Conservation (phyloP, 495 filamentous ascomycete genomes). For the Neurospora sp. region DNA sequence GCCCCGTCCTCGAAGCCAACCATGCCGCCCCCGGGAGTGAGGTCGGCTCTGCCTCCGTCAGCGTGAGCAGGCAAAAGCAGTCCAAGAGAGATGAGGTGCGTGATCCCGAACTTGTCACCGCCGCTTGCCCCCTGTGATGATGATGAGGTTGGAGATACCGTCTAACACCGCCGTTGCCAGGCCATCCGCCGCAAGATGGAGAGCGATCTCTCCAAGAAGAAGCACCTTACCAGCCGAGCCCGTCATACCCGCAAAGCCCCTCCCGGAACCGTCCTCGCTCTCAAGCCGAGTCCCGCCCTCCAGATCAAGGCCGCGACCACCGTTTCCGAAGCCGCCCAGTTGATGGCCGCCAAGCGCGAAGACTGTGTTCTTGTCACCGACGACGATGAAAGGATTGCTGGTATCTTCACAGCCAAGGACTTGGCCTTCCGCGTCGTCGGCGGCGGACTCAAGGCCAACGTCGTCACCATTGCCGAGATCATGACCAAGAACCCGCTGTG, state of each 20-base stretch:
- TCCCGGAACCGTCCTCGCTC: constrained; percentile 86
- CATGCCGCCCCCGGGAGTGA: constrained; percentile 46
- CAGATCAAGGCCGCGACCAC: constrained; percentile 96
- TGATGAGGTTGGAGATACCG: constrained; percentile 6
- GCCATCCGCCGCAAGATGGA: constrained; percentile 95
- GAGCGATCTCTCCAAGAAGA: constrained; percentile 96
- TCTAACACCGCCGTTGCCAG: constrained; percentile 39
- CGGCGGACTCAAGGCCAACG: constrained; percentile 78
- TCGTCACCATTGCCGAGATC: constrained; percentile 90
- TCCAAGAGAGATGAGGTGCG: constrained; percentile 95
- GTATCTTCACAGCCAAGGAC: constrained; percentile 99
- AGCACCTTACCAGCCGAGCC: constrained; percentile 61
- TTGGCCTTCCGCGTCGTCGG: constrained; percentile 95
- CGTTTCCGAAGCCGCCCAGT: constrained; percentile 90
- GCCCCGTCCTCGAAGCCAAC: constrained; percentile 63
- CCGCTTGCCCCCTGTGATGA: background rate
- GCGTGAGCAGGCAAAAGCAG: constrained; percentile 85
- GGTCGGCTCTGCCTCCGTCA: constrained; percentile 63
- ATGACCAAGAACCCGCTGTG: constrained; percentile 99
- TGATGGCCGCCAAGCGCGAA: constrained; percentile 98
- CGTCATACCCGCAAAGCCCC: constrained; percentile 85
- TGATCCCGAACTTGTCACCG: constrained; percentile 3
- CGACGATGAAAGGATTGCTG: constrained; percentile 92
- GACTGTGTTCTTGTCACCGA: constrained; percentile 99
- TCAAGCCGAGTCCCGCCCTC: constrained; percentile 89